phyloP scores from a whole-genome alignment of 208 protist genomes.

The Trichomonas tenax region DNA sequence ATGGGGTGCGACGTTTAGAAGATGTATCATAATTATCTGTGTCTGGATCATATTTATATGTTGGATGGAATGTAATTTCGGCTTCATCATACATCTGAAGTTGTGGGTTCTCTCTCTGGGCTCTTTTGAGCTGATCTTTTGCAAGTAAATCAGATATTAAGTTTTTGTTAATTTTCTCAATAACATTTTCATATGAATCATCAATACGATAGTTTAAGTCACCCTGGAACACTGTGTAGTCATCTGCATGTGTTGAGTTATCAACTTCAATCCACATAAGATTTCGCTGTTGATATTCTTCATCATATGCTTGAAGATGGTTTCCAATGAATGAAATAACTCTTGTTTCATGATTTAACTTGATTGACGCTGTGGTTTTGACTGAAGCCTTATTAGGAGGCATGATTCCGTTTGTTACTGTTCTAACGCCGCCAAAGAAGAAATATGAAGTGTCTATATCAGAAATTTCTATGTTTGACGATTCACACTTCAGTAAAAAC shows the following conservation, averaged over 20 bases:
- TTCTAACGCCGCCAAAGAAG: not conserved
- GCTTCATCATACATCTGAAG: constrained; percentile 31
- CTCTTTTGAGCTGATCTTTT: not conserved
- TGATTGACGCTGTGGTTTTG: not conserved
- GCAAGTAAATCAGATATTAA: not conserved
- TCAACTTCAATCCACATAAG: constrained; percentile 34
- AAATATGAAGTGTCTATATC: no score
- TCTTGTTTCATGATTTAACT: not conserved
- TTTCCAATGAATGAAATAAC: constrained; percentile 27
- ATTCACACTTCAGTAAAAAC: not conserved
- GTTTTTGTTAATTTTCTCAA: not conserved
- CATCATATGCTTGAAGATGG: constrained; percentile 35
- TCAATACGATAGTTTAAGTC: constrained; percentile 42
- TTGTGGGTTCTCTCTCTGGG: not conserved
- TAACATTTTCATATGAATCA: not conserved
- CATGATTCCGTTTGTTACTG: not conserved
- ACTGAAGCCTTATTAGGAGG: not conserved
- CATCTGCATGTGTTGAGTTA: not conserved
- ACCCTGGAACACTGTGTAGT: constrained; percentile 36
- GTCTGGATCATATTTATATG: constrained; percentile 38
- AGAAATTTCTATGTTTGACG: no score
- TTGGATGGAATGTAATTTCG: constrained; percentile 32
- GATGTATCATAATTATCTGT: constrained; percentile 29
- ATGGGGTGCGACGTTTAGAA: constrained; percentile 31
- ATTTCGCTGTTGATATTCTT: constrained; percentile 33